Evolutionary conservation across 202 grass and related monocot species (phyloP), one percentile per base, ranked within the genome.

Genomic region (Alloteropsis angusta): DNA sequence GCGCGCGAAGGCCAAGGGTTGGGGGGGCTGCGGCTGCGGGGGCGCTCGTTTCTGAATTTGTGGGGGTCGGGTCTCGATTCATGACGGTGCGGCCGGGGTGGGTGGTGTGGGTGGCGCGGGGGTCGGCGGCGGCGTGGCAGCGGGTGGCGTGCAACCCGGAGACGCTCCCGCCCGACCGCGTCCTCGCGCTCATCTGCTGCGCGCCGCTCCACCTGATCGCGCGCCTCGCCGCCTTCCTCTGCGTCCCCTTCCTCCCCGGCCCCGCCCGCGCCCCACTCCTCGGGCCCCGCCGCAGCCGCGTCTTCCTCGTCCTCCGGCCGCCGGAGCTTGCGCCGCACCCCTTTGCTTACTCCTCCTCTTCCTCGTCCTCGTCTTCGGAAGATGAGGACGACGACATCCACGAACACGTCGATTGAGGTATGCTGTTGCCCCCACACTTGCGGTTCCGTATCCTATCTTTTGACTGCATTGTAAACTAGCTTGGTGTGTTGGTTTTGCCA

Each of bases 111-210:
- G 93, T 93, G 84, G 93, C 93, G 76, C 77, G 84, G 69, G 83
- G 55, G 66, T 91, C 93, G 79, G 93, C 93, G 54, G 79, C 67
- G 69, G 78, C 71, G 37, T 97, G 86, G 84, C 93, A 93, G 84
- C 84, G 84, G 56, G 88, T 93, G 26, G 88, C 84, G 58, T 93
- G 88, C 86, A 93, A 93, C 79, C 88, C 93, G 56, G 93, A 97
- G 84, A 66, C 62, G 65, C 82, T 97, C 55, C 85, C 84, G 75
- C 60, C 88, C 46, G 93, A 97, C 59, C 81, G 90, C 62, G 86
- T 85, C 36, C 91, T 97, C 76, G 56, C 79, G 15, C 86, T 93
- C 12, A 66, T 93, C 81, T 97, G 83, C 86, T 91, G 84, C 72
- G 81, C 84, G 48, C 94, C 94, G 53, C 85, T 97, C 80, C 87